Evolutionary conservation across 2,329 filamentous ascomycete genomes (phyloP), one percentile per base, ranked within the genome.

Genomic region (Penicillium sp.): DNA sequence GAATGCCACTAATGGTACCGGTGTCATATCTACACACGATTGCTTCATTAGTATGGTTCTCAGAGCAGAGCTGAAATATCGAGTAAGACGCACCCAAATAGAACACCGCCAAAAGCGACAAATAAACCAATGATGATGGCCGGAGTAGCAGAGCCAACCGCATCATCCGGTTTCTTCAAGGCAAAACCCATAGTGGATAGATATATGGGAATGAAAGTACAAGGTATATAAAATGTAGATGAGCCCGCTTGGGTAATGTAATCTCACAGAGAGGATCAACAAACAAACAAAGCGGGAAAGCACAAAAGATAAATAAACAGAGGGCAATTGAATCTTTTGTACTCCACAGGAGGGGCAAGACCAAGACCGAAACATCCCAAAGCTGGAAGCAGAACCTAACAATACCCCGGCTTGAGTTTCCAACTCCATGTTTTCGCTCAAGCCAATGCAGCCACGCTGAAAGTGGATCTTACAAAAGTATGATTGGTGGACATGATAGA

Each of bases 21-120:
- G 80, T 82, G 62, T 85, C 83, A 69, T 84, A 73, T 59, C 70
- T 72, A 53, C 2, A 50, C 10, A 3, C 27, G 11, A n/a, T 9
- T 16, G 27, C 3, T 7, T 4, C 10, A 16, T 49, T 29, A 49
- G 22, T 16, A 19, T 11, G 29, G 13, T 22, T 4, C 13, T 24
- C 13, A n/a, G n/a, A n/a, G 33, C 10, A 37, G 11, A 26, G 6
- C 1, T 13, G 35, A 5, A 21, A 19, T 24, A 31, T 33, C 26
- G 26, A 26, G 8, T 2, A 43, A 16, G 41, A 78, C 72, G 22
- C 67, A 85, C 60, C 82, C 83, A 66, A 84, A 85, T 63, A 84
- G 78, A 57, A 85, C 79, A 67, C 82, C 83, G 58, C 82, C 83
- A 69, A 85, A 84, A 16, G 83, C 80, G 31, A 83, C 83, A 62